These are phyloP conservation scores for Gynochthodes officinalis DNA, from an alignment of 257 asterid genomes.

Conservation along the genomic window DNA sequence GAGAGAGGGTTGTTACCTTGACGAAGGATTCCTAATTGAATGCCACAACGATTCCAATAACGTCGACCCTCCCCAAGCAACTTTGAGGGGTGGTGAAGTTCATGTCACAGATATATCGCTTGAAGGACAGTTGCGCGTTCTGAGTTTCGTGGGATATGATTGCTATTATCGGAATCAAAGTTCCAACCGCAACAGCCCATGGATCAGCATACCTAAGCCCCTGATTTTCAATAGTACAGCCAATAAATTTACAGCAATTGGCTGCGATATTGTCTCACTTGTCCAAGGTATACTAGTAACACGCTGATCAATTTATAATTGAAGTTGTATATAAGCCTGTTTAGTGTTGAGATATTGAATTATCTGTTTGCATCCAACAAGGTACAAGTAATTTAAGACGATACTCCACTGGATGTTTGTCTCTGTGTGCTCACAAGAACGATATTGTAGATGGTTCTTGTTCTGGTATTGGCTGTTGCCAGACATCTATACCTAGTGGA, in stretches of 20 bases:
- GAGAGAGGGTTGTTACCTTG: neutral
- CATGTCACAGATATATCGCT: constrained; percentile 18
- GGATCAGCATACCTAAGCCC: no score
- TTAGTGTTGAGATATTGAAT: no score
- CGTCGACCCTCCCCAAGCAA: neutral
- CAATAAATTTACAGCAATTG: constrained; percentile 30
- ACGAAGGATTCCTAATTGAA: neutral
- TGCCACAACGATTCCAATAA: constrained; percentile 11
- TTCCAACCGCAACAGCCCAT: neutral
- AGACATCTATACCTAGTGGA: neutral
- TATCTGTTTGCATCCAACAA: no score
- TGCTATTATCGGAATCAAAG: constrained; percentile 7
- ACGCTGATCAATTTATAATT: no score
- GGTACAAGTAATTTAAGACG: no score
- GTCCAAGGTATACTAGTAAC: neutral
- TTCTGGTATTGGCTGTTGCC: constrained; percentile 10
- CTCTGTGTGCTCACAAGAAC: constrained; percentile 7
- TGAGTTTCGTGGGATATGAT: neutral
- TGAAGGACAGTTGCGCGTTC: constrained; percentile 10
- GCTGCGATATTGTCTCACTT: constrained; percentile 30
- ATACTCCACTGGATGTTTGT: constrained; percentile 27
- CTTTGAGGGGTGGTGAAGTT: neutral
- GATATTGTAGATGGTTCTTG: constrained; percentile 23
- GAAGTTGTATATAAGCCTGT: no score
- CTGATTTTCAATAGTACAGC: constrained; percentile 14